Evolutionary conservation across 2,329 filamentous ascomycete genomes (phyloP), one percentile per base, ranked within the genome.

Genomic region (Blastomyces parvus): DNA sequence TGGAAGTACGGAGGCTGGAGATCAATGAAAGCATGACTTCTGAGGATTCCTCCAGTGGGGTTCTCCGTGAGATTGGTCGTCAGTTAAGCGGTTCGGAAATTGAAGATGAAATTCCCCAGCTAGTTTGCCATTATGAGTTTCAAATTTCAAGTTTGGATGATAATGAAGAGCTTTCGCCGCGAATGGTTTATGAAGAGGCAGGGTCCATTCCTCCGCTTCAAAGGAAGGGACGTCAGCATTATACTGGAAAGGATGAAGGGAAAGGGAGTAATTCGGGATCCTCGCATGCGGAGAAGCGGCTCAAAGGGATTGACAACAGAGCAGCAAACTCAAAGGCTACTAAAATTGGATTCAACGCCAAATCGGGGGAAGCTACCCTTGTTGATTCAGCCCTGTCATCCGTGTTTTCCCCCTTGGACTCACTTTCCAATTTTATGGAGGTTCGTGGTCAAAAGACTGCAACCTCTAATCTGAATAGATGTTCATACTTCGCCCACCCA

Each of bases 401-500:
- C 30, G 3, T 2, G 9, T 36, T 36, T 78, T 66, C 76, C 75
- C 33, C 73, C 68, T 13, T 60, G 0, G 73, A 72, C 9, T 79
- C 80, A 3, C 68, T 85, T 38, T 74, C 78, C 5, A 79, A 77
- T 36, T 85, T 83, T 66, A 81, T 85, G 75, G 74, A 79, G 59
- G 71, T 80, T 8, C 77, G 79, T 62, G 78, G 80, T 30, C 67
- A 66, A 40, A 57, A 40, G 7, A 63, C 64, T 2, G 75, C 73
- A 62, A 72, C 67, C 58, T 64, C 66, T 56, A 72, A 70, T 57
- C 55, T 69, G 5, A 66, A 64, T 19, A 69, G 67, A 30, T 72
- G 69, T 63, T 64, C 67, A 11, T 72, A 73, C 50, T 75, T 72
- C 40, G 19, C 40, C 22, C 19, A n/a, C n/a, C 17, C 25, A 14